These are phyloP conservation scores for Crithidia expoeki DNA, from an alignment of 208 protist species.

Conservation along the genomic window DNA sequence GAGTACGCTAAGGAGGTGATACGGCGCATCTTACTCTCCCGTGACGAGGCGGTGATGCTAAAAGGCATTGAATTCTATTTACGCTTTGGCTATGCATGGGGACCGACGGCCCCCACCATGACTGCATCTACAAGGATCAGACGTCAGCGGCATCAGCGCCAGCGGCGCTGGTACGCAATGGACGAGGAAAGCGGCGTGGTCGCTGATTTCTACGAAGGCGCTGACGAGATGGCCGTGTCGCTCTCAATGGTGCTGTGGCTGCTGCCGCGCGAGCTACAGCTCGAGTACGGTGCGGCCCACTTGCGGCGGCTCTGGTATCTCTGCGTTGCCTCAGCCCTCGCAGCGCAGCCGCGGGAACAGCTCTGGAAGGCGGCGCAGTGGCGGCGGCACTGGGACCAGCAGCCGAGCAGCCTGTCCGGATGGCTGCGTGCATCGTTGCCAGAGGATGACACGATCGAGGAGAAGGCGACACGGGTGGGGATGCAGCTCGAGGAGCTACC, in stretches of 20 bases:
- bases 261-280: slow-evolving; percentile 46
- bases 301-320: slow-evolving; percentile 43
- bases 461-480: slow-evolving; percentile 25
- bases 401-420: slow-evolving; percentile 35
- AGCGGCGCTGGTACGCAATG: not conserved
- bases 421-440: slow-evolving; percentile 36
- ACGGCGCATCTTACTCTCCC: slow-evolving; percentile 27
- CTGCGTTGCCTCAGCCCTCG: slow-evolving; percentile 31
- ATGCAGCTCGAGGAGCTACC: slow-evolving; percentile 45
- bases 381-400: slow-evolving; percentile 38
- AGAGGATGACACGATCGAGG: slow-evolving; percentile 33
- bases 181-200: not conserved
- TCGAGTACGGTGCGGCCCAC: slow-evolving; percentile 43
- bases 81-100: slow-evolving; percentile 18
- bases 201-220: not conserved
- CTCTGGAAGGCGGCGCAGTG: slow-evolving; percentile 34
- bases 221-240: slow-evolving; percentile 14
- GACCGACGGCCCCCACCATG: not conserved
- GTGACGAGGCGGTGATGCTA: slow-evolving; percentile 27
- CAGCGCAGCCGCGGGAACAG: slow-evolving; percentile 22
- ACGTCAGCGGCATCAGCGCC: not conserved
- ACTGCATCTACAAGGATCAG: not conserved
- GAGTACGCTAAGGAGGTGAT: slow-evolving; percentile 31
- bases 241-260: slow-evolving; percentile 46
- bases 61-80: slow-evolving; percentile 35